Evolutionary conservation across 2,329 filamentous ascomycete species (phyloP).

Genomic region (Purpureocillium takamizusanense): DNA sequence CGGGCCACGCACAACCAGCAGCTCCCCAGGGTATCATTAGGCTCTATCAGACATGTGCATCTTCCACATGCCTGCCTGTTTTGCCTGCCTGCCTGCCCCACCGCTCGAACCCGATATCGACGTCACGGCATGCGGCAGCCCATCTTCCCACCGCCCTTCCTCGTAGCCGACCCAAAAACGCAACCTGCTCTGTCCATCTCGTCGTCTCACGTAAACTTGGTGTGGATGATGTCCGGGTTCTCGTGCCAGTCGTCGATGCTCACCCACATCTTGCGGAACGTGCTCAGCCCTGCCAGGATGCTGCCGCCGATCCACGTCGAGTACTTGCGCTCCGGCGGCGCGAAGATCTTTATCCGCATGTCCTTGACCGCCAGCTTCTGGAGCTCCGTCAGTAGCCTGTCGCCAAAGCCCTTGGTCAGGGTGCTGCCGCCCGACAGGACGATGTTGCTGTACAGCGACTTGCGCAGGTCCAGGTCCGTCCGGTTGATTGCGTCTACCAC

Average conservation of each 20-base stretch:
- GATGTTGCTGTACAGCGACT: constrained; percentile 91
- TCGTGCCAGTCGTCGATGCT: constrained; percentile 99
- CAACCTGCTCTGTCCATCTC: neutral
- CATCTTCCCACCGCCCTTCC: no score
- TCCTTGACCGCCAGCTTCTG: constrained; percentile 93
- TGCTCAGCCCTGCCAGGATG: constrained; percentile 92
- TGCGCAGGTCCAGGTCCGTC: constrained; percentile 91
- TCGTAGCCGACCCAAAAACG: neutral
- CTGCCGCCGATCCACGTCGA: constrained; percentile 98
- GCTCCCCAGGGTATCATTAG: constrained; percentile 31
- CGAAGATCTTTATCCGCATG: constrained; percentile 99
- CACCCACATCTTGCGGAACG: constrained; percentile 99
- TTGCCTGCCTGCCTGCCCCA: constrained; percentile 1
- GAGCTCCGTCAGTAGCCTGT: constrained; percentile 83
- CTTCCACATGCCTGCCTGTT: constrained; percentile 1
- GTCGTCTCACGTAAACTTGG: constrained; percentile 71
- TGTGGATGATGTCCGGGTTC: constrained; percentile 97
- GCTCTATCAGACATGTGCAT: constrained; percentile 12
- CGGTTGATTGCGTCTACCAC: constrained; percentile 93
- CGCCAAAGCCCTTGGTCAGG: constrained; percentile 92
- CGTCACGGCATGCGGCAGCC: no score
- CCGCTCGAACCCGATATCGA: no score
- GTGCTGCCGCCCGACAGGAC: constrained; percentile 94
- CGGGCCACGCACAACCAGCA: constrained; percentile 10
- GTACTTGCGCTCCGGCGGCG: constrained; percentile 94